Percentiles rank a stretch among this genome's conserved stretches.
These are phyloP conservation scores for Cladophialophora bantiana DNA, from an alignment of 2,329 filamentous ascomycete genomes.

Conservation along the genomic window DNA sequence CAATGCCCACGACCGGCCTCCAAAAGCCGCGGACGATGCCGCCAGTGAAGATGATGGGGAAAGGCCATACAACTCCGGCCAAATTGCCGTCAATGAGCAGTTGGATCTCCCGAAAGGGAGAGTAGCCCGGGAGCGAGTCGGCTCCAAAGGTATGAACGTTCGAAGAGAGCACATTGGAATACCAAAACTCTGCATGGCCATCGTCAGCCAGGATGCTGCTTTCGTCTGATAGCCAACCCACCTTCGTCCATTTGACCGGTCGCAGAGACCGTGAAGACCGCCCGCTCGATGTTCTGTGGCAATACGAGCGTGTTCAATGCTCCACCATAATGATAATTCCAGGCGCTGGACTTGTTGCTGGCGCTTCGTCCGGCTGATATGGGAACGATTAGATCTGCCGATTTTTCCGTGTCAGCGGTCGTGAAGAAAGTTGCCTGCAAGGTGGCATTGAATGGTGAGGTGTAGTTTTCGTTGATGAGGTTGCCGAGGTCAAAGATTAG, in stretches of 20 bases:
- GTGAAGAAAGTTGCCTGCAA: slow-evolving; percentile 14
- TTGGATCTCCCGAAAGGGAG: slow-evolving; percentile 11
- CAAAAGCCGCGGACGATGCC: slow-evolving; percentile 17
- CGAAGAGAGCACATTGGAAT: slow-evolving; percentile 17
- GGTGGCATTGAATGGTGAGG: slow-evolving; percentile 10
- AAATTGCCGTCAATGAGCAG: slow-evolving; percentile 7
- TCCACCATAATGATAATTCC: neutral
- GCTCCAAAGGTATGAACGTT: slow-evolving; percentile 2
- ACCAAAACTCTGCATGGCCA: slow-evolving; percentile 10
- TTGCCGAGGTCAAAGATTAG: slow-evolving; percentile 15
- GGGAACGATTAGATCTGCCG: slow-evolving; percentile 6
- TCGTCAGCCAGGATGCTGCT: neutral
- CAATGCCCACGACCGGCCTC: slow-evolving; percentile 13
- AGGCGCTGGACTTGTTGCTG: neutral
- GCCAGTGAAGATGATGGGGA: slow-evolving; percentile 14
- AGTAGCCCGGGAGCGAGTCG: slow-evolving; percentile 1
- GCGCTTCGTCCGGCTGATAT: neutral
- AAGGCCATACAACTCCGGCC: slow-evolving; percentile 15
- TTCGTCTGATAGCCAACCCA: neutral
- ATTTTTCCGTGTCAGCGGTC: neutral
- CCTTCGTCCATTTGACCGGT: slow-evolving; percentile 15
- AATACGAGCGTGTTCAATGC: slow-evolving; percentile 3
- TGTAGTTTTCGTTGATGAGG: slow-evolving; percentile 16
- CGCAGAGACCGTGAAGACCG: slow-evolving; percentile 8
- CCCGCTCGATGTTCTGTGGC: slow-evolving; percentile 15